Evolutionary conservation across 192 early-diverging fungal species (phyloP).

Genomic region (Backusella australiensis): DNA sequence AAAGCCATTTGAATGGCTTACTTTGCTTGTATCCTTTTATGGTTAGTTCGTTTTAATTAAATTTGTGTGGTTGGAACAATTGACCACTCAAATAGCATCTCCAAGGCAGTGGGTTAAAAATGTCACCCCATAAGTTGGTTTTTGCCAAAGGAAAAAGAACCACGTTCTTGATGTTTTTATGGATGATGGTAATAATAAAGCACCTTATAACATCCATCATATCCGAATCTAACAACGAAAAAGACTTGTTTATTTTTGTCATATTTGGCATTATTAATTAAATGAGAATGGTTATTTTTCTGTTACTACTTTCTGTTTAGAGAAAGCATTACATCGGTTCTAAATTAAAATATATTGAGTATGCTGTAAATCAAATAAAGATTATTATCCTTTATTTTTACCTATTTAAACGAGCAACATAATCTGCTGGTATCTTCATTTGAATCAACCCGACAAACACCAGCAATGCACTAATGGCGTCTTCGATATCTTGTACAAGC

Average conservation of each 20-base stretch:
- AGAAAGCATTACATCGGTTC: neutral
- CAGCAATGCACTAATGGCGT: neutral
- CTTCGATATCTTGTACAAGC: neutral
- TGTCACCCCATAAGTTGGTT: neutral
- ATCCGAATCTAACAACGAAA: neutral
- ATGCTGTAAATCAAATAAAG: neutral
- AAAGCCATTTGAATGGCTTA: neutral
- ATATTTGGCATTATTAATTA: neutral
- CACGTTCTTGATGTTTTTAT: too few species aligned
- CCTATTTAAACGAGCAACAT: neutral
- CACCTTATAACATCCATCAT: neutral
- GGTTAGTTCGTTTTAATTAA: neutral
- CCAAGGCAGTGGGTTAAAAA: neutral
- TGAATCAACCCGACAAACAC: neutral
- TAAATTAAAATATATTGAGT: neutral
- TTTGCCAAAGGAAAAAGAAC: neutral
- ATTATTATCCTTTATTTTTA: neutral
- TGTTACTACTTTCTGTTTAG: neutral
- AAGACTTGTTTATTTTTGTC: neutral
- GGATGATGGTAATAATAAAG: neutral
- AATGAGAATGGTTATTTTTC: neutral
- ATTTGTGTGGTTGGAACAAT: neutral
- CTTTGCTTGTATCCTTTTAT: neutral
- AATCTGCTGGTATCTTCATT: neutral
- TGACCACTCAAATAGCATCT: neutral